Percentiles rank a stretch among this genome's conserved stretches.
Conservation (phyloP, 202 grass and related monocot genomes). For the Sporobolus alterniflorus region DNA sequence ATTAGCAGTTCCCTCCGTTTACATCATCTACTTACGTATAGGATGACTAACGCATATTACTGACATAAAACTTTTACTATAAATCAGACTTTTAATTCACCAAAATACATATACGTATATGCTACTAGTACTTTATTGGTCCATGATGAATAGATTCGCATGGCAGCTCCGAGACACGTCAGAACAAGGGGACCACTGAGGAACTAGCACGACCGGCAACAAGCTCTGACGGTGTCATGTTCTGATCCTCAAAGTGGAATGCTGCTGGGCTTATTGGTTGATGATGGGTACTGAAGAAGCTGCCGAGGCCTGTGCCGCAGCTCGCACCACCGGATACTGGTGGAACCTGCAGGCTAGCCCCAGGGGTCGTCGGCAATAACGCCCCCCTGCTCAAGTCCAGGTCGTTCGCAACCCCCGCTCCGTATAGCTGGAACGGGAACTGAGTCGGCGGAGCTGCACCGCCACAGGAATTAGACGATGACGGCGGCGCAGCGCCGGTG, state of each 20-base stretch:
- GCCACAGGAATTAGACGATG: neutral
- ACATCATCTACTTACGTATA: too few relatives aligned
- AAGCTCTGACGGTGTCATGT: too few relatives aligned
- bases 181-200: neutral
- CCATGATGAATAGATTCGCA: neutral
- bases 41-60: too few relatives aligned
- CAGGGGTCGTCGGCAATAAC: too few relatives aligned
- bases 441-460: neutral
- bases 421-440: neutral
- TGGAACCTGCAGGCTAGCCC: too few relatives aligned
- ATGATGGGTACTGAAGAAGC: neutral
- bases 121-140: neutral
- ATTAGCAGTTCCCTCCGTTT: too few relatives aligned
- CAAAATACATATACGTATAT: too few relatives aligned
- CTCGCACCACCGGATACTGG: neutral
- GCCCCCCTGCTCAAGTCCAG: neutral
- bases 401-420: too few relatives aligned
- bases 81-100: too few relatives aligned
- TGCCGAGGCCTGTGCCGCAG: neutral
- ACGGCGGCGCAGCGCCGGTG: constrained; percentile 38
- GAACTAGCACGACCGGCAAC: neutral
- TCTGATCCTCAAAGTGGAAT: neutral
- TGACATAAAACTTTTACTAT: too few relatives aligned
- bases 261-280: neutral
- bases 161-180: neutral